Percentiles rank a stretch among this genome's conserved stretches.
phyloP scores from a whole-genome alignment of 352 stramenopile species.

The Blastocystis sp. region DNA sequence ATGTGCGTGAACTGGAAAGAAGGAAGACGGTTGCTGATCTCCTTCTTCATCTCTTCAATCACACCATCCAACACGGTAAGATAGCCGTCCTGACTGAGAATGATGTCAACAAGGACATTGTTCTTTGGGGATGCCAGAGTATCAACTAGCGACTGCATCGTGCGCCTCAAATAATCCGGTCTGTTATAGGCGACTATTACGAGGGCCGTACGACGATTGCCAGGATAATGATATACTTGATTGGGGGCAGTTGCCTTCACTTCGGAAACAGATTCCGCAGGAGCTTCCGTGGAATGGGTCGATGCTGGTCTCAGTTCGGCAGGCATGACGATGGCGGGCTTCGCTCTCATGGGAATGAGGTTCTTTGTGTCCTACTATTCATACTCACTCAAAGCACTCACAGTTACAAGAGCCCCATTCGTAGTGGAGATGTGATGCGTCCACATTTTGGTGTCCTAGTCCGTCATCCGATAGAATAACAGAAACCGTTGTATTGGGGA shows the following conservation, averaged over 20 bases:
- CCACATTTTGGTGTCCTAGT: neutral
- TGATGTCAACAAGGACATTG: constrained; percentile 64
- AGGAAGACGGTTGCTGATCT: neutral
- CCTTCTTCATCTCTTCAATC: constrained; percentile 60
- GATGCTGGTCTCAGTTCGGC: neutral
- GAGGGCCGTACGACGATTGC: constrained; percentile 58
- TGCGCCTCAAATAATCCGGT: constrained; percentile 66
- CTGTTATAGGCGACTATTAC: constrained; percentile 70
- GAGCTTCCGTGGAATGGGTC: no score
- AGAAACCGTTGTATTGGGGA: neutral
- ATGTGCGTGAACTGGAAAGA: constrained; percentile 60
- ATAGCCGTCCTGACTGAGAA: constrained; percentile 71
- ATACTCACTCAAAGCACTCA: neutral
- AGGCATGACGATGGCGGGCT: neutral
- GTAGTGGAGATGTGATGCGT: neutral
- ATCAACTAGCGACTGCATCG: constrained; percentile 64
- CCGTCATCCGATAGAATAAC: neutral
- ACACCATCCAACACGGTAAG: constrained; percentile 61
- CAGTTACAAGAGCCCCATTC: neutral
- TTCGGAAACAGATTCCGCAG: neutral
- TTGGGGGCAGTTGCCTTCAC: neutral
- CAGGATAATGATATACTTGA: constrained; percentile 20
- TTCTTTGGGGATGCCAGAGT: constrained; percentile 57
- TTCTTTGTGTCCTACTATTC: neutral
- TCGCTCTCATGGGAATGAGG: neutral